Evolutionary conservation across 2,329 filamentous ascomycete genomes (phyloP), one percentile per base, ranked within the genome.

Genomic region (Penicillium expansum): DNA sequence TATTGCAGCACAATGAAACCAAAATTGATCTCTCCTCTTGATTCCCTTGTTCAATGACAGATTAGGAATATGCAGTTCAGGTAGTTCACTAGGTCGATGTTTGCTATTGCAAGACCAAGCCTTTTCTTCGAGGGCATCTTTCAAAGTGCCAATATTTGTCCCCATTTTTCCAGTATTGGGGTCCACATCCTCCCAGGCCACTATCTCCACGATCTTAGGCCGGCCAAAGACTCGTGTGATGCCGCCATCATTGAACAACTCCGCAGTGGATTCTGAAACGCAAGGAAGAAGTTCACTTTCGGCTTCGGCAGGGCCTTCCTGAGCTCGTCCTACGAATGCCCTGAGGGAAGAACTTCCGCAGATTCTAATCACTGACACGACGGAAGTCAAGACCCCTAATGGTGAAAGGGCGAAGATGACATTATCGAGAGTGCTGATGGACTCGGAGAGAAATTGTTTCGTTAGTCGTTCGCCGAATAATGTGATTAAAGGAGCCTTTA

Each of bases 391-490:
- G 3, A 81, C 76, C 0, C 79, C 77, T 1, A 82, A 54, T 0
- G 80, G 80, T 0, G 73, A 78, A 48, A 81, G 70, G 0, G 79
- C 75, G n/a, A 83, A 73, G 4, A 80, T 74, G 2, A 82, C 64
- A 37, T 76, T 74, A 39, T 82, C 80, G 0, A 75, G 62, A 44
- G 71, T 67, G 2, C 68, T 72, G 2, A 76, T 69, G 0, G 75
- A 74, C 33, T 80, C 72, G 45, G 76, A 80, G 24, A 82, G 71
- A 52, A 79, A 82, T 61, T 82, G 79, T 63, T 76, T 80, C 0
- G 78, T 77, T 4, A 80, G 73, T 20, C 74, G 69, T 39, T 81
- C 79, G 1, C 79, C 79, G 37, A 82, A 82, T 0, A 79, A 67
- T 9, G 70, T 61, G 11, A 76, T 71, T 4, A 76, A 55, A 1